Conservation (phyloP, 208 protist species). For the Crithidia fasciculata region DNA sequence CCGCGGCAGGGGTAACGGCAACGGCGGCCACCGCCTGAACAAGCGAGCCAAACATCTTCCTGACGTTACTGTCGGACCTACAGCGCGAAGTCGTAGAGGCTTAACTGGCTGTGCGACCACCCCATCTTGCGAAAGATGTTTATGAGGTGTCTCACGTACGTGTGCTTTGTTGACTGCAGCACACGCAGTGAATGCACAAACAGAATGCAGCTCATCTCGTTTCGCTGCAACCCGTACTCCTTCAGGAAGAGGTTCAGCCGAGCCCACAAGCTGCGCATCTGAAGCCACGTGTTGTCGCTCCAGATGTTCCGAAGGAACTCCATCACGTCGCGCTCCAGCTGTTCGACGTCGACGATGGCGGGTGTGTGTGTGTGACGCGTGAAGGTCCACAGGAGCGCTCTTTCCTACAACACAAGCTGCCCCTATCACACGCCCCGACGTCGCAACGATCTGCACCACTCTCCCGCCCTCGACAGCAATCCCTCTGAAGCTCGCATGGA, state of each 20-base stretch:
- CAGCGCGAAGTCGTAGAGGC: slow-evolving; percentile 7
- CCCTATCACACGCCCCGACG: slow-evolving; percentile 1
- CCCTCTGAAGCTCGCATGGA: slow-evolving; percentile 18
- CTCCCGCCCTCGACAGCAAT: no score
- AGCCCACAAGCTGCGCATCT: slow-evolving; percentile 18
- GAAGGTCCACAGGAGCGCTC: background rate
- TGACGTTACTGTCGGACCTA: no score
- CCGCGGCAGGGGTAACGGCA: no score
- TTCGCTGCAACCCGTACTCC: background rate
- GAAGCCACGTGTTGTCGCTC: slow-evolving; percentile 11
- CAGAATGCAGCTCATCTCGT: slow-evolving; percentile 6
- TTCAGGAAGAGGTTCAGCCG: slow-evolving; percentile 2
- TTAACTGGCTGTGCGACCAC: background rate
- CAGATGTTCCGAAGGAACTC: background rate
- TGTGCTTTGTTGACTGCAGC: slow-evolving; percentile 6
- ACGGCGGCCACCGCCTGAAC: no score
- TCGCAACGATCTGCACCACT: background rate
- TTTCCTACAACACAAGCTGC: background rate
- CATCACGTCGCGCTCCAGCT: background rate
- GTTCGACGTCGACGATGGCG: background rate
- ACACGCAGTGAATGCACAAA: slow-evolving; percentile 10
- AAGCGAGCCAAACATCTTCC: no score
- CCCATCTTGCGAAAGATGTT: slow-evolving; percentile 21
- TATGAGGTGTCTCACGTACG: slow-evolving; percentile 16
- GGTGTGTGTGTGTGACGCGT: background rate